phyloP scores from a whole-genome alignment of 208 protist genomes.

The Novymonas esmeraldas region DNA sequence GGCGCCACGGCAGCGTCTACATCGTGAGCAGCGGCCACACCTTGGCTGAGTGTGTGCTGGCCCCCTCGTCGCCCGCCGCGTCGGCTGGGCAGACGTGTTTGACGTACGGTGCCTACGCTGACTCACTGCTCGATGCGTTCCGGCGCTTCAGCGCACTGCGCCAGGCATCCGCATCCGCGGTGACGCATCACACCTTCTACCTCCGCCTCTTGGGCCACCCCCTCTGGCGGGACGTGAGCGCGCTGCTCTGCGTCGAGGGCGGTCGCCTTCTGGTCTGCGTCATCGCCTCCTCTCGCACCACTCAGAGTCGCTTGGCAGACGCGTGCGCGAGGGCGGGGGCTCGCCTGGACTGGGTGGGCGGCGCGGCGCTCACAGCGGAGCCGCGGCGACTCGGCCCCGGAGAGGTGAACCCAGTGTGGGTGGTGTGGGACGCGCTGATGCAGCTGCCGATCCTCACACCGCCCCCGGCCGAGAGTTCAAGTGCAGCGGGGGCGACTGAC shows the following conservation, averaged over 20 bases:
- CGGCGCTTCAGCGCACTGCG: constrained; percentile 27
- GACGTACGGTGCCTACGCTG: constrained; percentile 26
- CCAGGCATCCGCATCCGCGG: neutral
- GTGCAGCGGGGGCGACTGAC: neutral
- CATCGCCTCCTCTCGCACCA: constrained; percentile 57
- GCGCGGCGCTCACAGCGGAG: constrained; percentile 54
- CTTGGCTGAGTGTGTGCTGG: constrained; percentile 14
- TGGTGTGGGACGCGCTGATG: constrained; percentile 53
- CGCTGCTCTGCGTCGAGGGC: constrained; percentile 61
- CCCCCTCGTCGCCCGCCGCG: neutral
- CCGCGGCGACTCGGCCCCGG: constrained; percentile 20
- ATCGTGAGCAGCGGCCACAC: constrained; percentile 31
- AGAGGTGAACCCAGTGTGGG: constrained; percentile 58
- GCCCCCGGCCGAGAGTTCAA: neutral
- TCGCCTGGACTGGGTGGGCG: constrained; percentile 59
- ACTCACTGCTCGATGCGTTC: constrained; percentile 24
- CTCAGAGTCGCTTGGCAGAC: constrained; percentile 54
- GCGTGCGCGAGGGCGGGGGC: constrained; percentile 25
- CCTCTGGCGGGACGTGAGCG: constrained; percentile 50
- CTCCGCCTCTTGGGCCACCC: constrained; percentile 49
- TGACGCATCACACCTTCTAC: constrained; percentile 47
- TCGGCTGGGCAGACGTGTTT: neutral
- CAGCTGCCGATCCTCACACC: constrained; percentile 42
- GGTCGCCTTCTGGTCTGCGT: constrained; percentile 60
- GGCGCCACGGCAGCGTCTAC: constrained; percentile 38